These are phyloP conservation scores for Tetrahymena malaccensis DNA, from an alignment of 73 alveolate genomes.

Conservation along the genomic window DNA sequence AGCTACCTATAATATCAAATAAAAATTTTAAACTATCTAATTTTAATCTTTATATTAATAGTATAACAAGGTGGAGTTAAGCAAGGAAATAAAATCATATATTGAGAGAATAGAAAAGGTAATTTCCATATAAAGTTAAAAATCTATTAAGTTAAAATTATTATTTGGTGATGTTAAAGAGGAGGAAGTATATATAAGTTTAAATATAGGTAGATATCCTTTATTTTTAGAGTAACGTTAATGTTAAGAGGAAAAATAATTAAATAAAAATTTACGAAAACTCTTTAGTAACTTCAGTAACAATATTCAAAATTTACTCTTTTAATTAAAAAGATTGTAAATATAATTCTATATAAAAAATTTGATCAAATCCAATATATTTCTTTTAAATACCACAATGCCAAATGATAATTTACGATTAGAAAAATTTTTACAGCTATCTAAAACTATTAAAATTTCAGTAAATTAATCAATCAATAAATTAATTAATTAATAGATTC, in stretches of 20 bases:
- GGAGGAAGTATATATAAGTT: too few relatives aligned
- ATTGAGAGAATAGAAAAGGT: background rate
- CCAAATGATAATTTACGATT: background rate
- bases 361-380: background rate
- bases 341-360: too few relatives aligned
- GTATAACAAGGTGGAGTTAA: background rate
- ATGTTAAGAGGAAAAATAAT: too few relatives aligned
- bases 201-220: too few relatives aligned
- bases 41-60: background rate
- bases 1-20: too few relatives aligned
- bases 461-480: background rate
- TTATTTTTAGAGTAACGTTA: too few relatives aligned
- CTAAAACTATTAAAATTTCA: background rate
- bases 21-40: background rate
- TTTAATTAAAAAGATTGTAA: too few relatives aligned
- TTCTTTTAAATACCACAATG: too few relatives aligned
- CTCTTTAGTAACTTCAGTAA: background rate
- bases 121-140: background rate
- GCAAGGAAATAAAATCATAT: background rate
- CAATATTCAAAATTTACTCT: too few relatives aligned
- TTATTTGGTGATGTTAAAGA: background rate
- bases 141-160: background rate
- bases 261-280: too few relatives aligned
- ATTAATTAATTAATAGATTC: background rate
- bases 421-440: background rate